A percentile compares a stretch with the other conserved stretches of the same genome.
Evolutionary conservation across 2,329 filamentous ascomycete species (phyloP).

Genomic region (Falciphora oryzae): DNA sequence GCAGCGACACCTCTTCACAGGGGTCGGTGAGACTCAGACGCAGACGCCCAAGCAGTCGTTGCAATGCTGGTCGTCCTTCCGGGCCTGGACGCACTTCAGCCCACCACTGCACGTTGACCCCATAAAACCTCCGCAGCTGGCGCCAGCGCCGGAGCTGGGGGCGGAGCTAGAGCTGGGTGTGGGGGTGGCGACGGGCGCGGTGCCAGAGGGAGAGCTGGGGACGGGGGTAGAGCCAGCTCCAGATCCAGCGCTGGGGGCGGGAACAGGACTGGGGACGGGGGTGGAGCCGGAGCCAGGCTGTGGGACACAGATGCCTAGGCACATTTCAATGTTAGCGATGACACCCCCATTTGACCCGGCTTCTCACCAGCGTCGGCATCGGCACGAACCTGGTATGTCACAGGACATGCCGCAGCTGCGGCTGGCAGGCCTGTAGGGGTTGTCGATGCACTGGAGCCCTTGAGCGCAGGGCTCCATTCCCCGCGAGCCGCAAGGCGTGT

Average conservation of each 20-base stretch:
- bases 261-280: no score
- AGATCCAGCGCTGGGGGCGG: no score
- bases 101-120: neutral
- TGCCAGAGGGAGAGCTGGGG: no score
- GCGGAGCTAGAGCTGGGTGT: no score
- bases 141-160: neutral
- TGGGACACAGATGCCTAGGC: neutral
- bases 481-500: neutral
- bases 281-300: no score
- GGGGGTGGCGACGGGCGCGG: no score
- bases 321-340: neutral
- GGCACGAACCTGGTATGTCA: neutral
- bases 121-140: neutral
- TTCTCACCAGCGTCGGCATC: neutral
- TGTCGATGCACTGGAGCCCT: slow-evolving; percentile 1
- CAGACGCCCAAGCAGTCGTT: neutral
- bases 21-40: neutral
- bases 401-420: slow-evolving; percentile 5
- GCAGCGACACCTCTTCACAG: neutral
- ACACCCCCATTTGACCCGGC: neutral
- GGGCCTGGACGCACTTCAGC: neutral
- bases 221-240: no score
- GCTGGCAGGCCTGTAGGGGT: slow-evolving; percentile 2
- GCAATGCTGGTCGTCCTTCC: neutral
- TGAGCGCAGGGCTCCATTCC: neutral